These are phyloP conservation scores for Prunus yedoensis DNA, from an alignment of 331 rosid species.

Conservation along the genomic window DNA sequence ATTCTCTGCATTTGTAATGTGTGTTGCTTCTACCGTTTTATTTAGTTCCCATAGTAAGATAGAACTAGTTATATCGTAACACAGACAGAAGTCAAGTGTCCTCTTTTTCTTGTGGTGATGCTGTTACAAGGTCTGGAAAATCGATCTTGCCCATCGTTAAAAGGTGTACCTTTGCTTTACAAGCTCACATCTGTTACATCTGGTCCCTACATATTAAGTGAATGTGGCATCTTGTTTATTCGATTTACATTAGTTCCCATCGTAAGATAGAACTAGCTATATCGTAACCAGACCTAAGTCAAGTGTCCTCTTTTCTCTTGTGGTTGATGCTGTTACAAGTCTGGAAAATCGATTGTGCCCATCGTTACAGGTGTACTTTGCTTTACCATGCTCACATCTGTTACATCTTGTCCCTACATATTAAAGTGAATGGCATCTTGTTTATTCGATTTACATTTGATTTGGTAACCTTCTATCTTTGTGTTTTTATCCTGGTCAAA, in stretches of 20 bases:
- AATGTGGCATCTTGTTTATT: too few species aligned
- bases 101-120: conserved; percentile 14
- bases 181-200: conserved; percentile 29
- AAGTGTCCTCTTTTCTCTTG: too few species aligned
- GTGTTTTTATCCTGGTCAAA: too few species aligned
- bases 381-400: conserved; percentile 22
- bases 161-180: conserved; percentile 16
- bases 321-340: too few species aligned
- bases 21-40: background rate
- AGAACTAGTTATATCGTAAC: background rate
- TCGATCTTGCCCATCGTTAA: conserved; percentile 19
- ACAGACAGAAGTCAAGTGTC: conserved; percentile 24
- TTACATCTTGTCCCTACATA: conserved; percentile 25
- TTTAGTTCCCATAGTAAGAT: background rate
- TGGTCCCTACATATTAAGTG: conserved; percentile 23
- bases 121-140: conserved; percentile 24
- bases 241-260: too few species aligned
- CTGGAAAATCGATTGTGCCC: conserved; percentile 15
- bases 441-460: too few species aligned
- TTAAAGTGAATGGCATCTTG: background rate
- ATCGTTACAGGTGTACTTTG: conserved; percentile 24
- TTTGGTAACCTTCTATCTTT: background rate
- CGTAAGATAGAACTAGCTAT: too few species aligned
- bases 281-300: too few species aligned
- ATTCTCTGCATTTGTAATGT: too few species aligned